These are phyloP conservation scores for Didymella sp. DNA, from an alignment of 2,329 filamentous ascomycete species.

Conservation along the genomic window DNA sequence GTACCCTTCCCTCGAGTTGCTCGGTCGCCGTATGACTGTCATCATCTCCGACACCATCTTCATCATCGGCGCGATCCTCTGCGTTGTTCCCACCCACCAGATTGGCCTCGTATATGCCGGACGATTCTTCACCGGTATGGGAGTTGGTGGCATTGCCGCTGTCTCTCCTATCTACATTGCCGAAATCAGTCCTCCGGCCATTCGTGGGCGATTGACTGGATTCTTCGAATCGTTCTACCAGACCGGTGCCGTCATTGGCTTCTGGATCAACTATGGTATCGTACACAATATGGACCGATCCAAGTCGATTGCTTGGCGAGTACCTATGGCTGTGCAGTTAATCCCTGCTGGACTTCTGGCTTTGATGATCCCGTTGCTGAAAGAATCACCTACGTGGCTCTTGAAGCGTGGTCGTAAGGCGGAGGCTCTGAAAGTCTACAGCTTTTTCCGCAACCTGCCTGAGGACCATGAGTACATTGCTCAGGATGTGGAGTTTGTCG, in stretches of 20 bases:
- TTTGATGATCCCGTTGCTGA: conserved; percentile 53
- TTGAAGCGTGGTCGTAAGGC: conserved; percentile 52
- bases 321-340: conserved; percentile 67
- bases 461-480: conserved; percentile 71
- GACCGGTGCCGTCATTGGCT: conserved; percentile 41
- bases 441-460: conserved; percentile 69
- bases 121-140: conserved; percentile 50
- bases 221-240: conserved; percentile 60
- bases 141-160: conserved; percentile 54
- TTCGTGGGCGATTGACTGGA: conserved; percentile 65
- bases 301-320: conserved; percentile 54
- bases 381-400: conserved; percentile 55
- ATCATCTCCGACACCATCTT: conserved; percentile 57
- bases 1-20: conserved; percentile 54
- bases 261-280: conserved; percentile 57
- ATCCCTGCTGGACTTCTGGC: conserved; percentile 68
- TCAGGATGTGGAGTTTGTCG: conserved; percentile 75
- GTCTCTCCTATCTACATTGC: conserved; percentile 67
- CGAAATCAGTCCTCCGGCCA: conserved; percentile 64
- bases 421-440: conserved; percentile 55
- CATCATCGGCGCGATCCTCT: conserved; percentile 50
- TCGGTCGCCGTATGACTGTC: conserved; percentile 61
- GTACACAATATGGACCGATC: conserved; percentile 53
- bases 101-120: conserved; percentile 53
- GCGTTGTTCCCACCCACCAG: conserved; percentile 38